phyloP scores from a whole-genome alignment of 2,329 filamentous ascomycete genomes.

The Aspergillus vadensis region DNA sequence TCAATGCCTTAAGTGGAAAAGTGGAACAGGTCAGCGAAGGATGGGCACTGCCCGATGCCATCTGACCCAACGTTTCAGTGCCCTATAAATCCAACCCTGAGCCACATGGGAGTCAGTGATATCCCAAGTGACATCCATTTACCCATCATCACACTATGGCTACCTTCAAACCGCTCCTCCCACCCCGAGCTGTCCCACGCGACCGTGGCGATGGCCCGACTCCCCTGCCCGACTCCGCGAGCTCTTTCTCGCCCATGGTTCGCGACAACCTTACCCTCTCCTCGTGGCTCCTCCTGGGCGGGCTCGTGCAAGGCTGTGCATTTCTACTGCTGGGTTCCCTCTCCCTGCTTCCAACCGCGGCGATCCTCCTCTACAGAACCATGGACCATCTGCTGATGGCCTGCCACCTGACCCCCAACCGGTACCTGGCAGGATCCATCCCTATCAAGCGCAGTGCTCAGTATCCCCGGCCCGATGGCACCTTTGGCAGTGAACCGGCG shows the following conservation, averaged over 20 bases:
- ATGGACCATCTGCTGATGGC: conserved; percentile 39
- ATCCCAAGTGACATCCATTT: not conserved
- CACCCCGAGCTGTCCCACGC: not conserved
- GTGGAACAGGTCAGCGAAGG: too few species aligned
- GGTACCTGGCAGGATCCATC: conserved; percentile 40
- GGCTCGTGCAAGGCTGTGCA: conserved; percentile 38
- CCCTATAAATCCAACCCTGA: too few species aligned
- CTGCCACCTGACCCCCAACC: conserved; percentile 39
- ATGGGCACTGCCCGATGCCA: too few species aligned
- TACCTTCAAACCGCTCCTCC: conserved; percentile 6
- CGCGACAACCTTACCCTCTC: conserved; percentile 43
- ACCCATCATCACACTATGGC: not conserved
- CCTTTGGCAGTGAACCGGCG: conserved; percentile 46
- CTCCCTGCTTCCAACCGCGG: conserved; percentile 34
- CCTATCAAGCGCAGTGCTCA: conserved; percentile 40
- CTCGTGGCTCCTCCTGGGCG: conserved; percentile 47
- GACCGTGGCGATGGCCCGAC: not conserved
- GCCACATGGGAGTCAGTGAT: too few species aligned
- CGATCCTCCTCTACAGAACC: conserved; percentile 37
- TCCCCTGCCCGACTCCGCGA: not conserved
- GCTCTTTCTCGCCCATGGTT: conserved; percentile 5
- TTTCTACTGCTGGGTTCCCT: conserved; percentile 38
- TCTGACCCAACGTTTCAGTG: too few species aligned
- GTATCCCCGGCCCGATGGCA: conserved; percentile 39
- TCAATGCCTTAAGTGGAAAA: too few species aligned